Percentiles rank a stretch among this genome's conserved stretches.
Conservation (phyloP, 192 early-diverging fungal genomes). For the Coemansia umbellata region DNA sequence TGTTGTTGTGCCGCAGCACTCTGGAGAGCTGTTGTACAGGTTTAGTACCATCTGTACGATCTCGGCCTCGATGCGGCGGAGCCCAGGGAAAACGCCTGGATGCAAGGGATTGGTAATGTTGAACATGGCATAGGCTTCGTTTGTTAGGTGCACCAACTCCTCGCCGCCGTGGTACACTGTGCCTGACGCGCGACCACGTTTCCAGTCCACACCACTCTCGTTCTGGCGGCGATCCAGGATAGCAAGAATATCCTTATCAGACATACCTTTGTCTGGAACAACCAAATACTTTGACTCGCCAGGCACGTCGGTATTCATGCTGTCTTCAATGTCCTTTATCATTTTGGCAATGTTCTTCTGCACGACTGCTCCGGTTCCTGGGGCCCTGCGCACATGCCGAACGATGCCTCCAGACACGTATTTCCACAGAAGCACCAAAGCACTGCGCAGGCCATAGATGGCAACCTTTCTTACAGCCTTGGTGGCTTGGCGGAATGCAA, state of each 20-base stretch:
- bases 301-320: conserved; percentile 61
- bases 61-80: conserved; percentile 95
- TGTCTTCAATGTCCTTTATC: conserved; percentile 75
- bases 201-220: conserved; percentile 72
- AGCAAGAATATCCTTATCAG: conserved; percentile 56
- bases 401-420: conserved; percentile 23
- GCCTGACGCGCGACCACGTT: conserved; percentile 81
- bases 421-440: conserved; percentile 26
- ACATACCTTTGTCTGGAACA: conserved; percentile 65
- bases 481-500: conserved; percentile 33
- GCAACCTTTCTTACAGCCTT: conserved; percentile 25
- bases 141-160: conserved; percentile 67
- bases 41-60: conserved; percentile 85
- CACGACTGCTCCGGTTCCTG: conserved; percentile 60
- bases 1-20: conserved; percentile 83
- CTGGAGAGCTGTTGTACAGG: conserved; percentile 75
- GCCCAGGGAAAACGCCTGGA: conserved; percentile 90
- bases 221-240: conserved; percentile 59
- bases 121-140: conserved; percentile 80
- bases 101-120: conserved; percentile 86
- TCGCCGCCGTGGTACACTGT: conserved; percentile 92
- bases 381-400: conserved; percentile 35
- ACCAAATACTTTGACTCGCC: conserved; percentile 60
- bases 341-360: conserved; percentile 74
- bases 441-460: conserved; percentile 30